Conservation (phyloP, 202 grass and related monocot genomes). For the Elaeis oleifera region DNA sequence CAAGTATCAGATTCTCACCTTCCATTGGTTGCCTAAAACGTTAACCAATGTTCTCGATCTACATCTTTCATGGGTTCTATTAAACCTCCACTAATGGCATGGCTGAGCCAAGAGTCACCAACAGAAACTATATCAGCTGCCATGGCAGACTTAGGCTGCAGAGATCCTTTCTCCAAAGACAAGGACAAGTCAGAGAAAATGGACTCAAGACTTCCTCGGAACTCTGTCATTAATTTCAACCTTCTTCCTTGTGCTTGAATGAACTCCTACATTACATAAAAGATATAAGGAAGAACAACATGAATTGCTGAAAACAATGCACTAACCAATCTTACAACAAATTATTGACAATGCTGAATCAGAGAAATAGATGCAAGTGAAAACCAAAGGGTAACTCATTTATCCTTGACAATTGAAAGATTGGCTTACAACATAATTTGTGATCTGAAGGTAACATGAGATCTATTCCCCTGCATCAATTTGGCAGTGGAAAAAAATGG, state of each 20-base stretch:
- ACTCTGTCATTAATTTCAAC: constrained; percentile 50
- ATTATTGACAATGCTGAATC: too few relatives aligned
- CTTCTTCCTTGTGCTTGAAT: constrained; percentile 72
- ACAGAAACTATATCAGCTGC: constrained; percentile 64
- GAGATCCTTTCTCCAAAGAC: constrained; percentile 47
- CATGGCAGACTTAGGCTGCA: constrained; percentile 63
- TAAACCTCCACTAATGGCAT: constrained; percentile 55
- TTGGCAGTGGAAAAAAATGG: too few relatives aligned
- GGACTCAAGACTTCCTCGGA: constrained; percentile 37
- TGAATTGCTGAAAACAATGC: neutral
- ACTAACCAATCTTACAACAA: constrained; percentile 9
- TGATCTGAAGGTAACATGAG: too few relatives aligned
- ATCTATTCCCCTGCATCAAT: too few relatives aligned
- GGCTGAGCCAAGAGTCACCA: constrained; percentile 77
- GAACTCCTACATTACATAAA: constrained; percentile 49
- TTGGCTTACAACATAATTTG: too few relatives aligned
- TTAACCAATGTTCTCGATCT: constrained; percentile 68
- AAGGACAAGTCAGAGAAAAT: constrained; percentile 60
- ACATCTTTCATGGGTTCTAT: constrained; percentile 60
- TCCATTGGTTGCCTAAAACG: constrained; percentile 67
- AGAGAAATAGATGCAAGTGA: too few relatives aligned
- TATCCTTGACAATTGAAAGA: too few relatives aligned
- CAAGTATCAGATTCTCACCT: constrained; percentile 44
- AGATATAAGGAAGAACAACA: neutral
- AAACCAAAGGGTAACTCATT: too few relatives aligned